Conservation (phyloP, 768 basidiomycete species). For the Lepiota brunneoincarnata region DNA sequence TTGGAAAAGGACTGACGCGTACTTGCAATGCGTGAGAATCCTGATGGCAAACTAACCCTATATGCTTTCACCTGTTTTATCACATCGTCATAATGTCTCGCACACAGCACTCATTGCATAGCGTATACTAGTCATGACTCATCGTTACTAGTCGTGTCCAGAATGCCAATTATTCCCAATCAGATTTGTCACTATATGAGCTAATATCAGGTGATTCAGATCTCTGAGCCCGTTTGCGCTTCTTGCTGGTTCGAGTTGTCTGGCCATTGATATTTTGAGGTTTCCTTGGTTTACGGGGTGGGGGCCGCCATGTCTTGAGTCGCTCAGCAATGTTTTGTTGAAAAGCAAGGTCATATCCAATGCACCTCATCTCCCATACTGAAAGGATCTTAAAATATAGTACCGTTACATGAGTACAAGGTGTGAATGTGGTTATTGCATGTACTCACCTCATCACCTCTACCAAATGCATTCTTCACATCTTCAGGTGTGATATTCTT, state of each 20-base stretch:
- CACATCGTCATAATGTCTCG: too few relatives aligned
- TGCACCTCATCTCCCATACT: conserved; percentile 19
- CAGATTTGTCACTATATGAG: not conserved
- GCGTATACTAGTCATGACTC: too few relatives aligned
- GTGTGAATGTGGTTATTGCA: not conserved
- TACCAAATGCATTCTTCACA: conserved; percentile 10
- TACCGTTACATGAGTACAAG: not conserved
- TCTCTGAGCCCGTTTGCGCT: not conserved
- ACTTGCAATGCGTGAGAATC: conserved; percentile 25
- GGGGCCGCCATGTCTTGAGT: conserved; percentile 11
- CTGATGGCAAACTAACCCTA: not conserved
- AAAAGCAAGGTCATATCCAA: conserved; percentile 18
- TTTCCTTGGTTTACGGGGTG: not conserved
- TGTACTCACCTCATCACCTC: conserved; percentile 17
- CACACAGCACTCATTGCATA: too few relatives aligned
- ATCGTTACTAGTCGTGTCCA: too few relatives aligned
- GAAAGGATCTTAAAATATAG: conserved; percentile 12
- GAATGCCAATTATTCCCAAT: too few relatives aligned
- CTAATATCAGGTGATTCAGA: not conserved
- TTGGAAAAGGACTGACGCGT: conserved; percentile 23
- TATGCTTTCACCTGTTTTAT: too few relatives aligned
- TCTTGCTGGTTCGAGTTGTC: not conserved
- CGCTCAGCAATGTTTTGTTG: conserved; percentile 10
- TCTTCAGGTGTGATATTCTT: conserved; percentile 15
- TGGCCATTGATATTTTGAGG: not conserved